phyloP scores from a whole-genome alignment of 208 protist species.

The Tritrichomonas foetus region DNA sequence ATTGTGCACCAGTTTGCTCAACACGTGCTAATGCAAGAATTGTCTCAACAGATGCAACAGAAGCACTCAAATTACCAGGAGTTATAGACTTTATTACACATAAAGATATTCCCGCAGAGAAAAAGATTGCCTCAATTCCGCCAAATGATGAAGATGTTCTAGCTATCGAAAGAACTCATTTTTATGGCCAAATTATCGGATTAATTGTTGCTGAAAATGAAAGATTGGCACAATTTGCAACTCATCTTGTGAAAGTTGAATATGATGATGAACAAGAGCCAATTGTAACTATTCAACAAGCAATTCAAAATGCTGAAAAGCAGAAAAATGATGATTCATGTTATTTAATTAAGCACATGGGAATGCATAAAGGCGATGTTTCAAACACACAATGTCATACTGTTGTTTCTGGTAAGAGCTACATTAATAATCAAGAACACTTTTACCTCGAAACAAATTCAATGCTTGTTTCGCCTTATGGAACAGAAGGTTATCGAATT shows the following conservation, averaged over 20 bases:
- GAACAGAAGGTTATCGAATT: not conserved
- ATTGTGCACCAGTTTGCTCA: not conserved
- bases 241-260: not conserved
- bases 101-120: conserved; percentile 1
- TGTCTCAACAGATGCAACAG: not conserved
- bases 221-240: conserved; percentile 39
- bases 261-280: not conserved
- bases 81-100: not conserved
- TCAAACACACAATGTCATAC: not conserved
- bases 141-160: not conserved
- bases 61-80: not conserved
- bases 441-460: conserved; percentile 73
- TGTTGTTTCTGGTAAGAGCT: not conserved
- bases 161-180: not conserved
- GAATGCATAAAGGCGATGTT: not conserved
- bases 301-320: not conserved
- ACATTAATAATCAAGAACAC: conserved; percentile 65
- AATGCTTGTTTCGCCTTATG: conserved; percentile 58
- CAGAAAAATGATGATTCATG: not conserved
- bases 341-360: not conserved
- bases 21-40: not conserved
- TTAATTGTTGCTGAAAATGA: conserved; percentile 46
- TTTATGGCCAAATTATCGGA: conserved; percentile 43
- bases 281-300: not conserved
- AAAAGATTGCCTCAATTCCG: not conserved